phyloP scores from a whole-genome alignment of 805 yeast genomes.

The Metschnikowia colocasiae region DNA sequence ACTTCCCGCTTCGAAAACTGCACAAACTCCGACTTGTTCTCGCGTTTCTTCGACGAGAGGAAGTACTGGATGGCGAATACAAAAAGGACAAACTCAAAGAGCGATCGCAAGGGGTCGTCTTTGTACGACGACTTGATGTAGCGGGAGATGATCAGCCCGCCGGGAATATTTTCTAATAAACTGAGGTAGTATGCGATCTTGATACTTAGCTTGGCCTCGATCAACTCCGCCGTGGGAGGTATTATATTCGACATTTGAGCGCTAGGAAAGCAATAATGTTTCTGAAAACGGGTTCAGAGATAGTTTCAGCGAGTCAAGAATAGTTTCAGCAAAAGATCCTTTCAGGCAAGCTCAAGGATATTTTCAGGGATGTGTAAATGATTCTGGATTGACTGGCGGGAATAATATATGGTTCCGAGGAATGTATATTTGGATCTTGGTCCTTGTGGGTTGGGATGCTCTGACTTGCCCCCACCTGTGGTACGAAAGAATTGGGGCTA shows the following conservation, averaged over 20 bases:
- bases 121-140: conserved; percentile 85
- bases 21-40: conserved; percentile 67
- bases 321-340: too few species aligned
- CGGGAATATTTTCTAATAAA: conserved; percentile 44
- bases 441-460: too few species aligned
- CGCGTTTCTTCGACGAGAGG: conserved; percentile 70
- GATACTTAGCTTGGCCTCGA: conserved; percentile 31
- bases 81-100: conserved; percentile 72
- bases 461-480: not conserved
- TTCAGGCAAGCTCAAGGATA: too few species aligned
- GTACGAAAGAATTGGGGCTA: not conserved
- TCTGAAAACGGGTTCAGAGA: too few species aligned
- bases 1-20: conserved; percentile 59
- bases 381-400: too few species aligned
- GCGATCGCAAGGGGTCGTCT: conserved; percentile 88
- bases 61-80: conserved; percentile 84
- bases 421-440: too few species aligned
- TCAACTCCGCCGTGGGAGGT: conserved; percentile 37
- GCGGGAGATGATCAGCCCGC: conserved; percentile 55
- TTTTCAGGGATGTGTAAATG: too few species aligned
- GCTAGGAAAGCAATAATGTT: too few species aligned
- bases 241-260: conserved; percentile 16
- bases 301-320: too few species aligned
- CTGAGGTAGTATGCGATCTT: conserved; percentile 35
- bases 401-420: too few species aligned